Percentiles rank a stretch among this genome's conserved stretches.
phyloP scores from a whole-genome alignment of 495 filamentous ascomycete genomes.

The Stereocaulon alpinum region DNA sequence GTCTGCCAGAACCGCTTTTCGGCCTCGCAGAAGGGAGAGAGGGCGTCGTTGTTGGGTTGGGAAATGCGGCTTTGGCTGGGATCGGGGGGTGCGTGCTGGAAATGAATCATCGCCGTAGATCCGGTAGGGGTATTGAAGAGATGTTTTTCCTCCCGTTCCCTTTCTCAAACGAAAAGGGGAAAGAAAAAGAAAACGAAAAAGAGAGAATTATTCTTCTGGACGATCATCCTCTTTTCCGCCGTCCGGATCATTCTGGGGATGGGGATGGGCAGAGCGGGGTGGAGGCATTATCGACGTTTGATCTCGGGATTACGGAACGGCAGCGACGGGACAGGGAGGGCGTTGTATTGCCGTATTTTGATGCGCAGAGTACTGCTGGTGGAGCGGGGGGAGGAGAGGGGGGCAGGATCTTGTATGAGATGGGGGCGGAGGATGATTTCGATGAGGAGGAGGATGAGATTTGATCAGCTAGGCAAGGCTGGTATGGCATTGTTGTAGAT shows the following conservation, averaged over 20 bases:
- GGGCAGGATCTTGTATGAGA: constrained; percentile 89
- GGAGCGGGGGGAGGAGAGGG: constrained; percentile 64
- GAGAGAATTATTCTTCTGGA: constrained; percentile 56
- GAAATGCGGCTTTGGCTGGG: too few relatives aligned
- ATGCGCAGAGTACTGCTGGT: constrained; percentile 93
- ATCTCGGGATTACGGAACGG: constrained; percentile 78
- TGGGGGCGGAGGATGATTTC: constrained; percentile 95
- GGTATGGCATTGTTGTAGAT: neutral
- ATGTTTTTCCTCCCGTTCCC: constrained; percentile 55
- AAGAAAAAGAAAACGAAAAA: neutral
- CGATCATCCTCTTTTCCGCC: constrained; percentile 62
- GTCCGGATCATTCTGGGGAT: constrained; percentile 34
- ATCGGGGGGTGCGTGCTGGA: too few relatives aligned
- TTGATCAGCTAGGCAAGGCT: constrained; percentile 27
- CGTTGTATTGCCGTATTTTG: constrained; percentile 84
- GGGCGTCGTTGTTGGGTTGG: constrained; percentile 54
- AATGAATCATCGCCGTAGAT: constrained; percentile 75
- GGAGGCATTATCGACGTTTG: constrained; percentile 58
- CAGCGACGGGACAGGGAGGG: constrained; percentile 76
- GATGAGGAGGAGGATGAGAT: constrained; percentile 99
- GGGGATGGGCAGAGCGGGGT: constrained; percentile 33
- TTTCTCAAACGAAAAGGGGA: neutral
- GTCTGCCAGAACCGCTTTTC: constrained; percentile 58
- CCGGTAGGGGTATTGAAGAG: constrained; percentile 66
- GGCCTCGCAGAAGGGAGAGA: constrained; percentile 66